A percentile compares a stretch with the other conserved stretches of the same genome.
Evolutionary conservation across 352 stramenopile genomes (phyloP).

Genomic region (Phytophthora palmivora): DNA sequence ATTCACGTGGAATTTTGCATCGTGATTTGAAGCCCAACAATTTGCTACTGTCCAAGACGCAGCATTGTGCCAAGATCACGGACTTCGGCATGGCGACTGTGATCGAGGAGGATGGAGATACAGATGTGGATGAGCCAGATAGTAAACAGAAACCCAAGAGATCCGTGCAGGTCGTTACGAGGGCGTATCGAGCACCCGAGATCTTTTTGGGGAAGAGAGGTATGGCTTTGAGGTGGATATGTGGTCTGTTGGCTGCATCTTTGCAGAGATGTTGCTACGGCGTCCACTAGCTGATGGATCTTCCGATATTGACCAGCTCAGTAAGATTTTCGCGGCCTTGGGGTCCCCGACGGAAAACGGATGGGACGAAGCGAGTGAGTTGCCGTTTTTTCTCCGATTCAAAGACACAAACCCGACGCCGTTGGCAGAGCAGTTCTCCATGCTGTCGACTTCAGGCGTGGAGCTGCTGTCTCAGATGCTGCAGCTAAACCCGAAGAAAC

Average conservation of each 20-base stretch:
- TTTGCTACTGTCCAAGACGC: slow-evolving; percentile 58
- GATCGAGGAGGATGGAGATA: slow-evolving; percentile 21
- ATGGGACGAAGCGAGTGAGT: slow-evolving; percentile 55
- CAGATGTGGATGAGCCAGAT: slow-evolving; percentile 18
- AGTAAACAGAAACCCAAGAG: slow-evolving; percentile 37
- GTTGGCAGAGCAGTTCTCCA: slow-evolving; percentile 64
- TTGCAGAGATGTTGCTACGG: slow-evolving; percentile 79
- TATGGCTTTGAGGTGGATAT: slow-evolving; percentile 76
- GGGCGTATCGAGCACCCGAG: slow-evolving; percentile 76
- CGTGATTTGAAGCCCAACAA: slow-evolving; percentile 89
- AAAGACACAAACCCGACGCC: slow-evolving; percentile 67
- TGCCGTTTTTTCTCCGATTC: slow-evolving; percentile 84
- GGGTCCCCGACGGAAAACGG: slow-evolving; percentile 70
- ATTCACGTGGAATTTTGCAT: slow-evolving; percentile 66
- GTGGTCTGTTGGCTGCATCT: slow-evolving; percentile 85
- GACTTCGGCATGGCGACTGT: slow-evolving; percentile 84
- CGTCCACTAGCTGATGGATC: slow-evolving; percentile 65
- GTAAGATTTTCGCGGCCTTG: slow-evolving; percentile 70
- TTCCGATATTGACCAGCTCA: slow-evolving; percentile 86
- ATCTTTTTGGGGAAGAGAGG: slow-evolving; percentile 78
- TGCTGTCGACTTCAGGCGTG: slow-evolving; percentile 56
- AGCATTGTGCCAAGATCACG: slow-evolving; percentile 69
- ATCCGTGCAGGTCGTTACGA: slow-evolving; percentile 79
- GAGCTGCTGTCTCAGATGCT: slow-evolving; percentile 65
- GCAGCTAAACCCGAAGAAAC: slow-evolving; percentile 63